Evolutionary conservation across 1,284 basidiomycete species (phyloP).

Genomic region (Somion occarium): DNA sequence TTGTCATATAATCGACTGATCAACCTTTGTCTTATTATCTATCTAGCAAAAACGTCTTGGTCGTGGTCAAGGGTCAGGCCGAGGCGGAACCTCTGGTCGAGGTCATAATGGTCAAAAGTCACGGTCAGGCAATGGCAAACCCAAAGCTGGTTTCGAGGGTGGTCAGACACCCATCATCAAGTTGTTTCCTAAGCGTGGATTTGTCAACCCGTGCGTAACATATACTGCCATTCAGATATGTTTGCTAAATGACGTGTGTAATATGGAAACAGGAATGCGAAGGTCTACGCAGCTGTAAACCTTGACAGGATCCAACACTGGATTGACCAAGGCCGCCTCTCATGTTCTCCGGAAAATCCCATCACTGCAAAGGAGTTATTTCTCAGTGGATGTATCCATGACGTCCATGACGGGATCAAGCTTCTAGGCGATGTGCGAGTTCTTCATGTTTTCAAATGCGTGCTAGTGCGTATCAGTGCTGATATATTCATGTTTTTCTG

Average conservation of each 20-base stretch:
- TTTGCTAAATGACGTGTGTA: no score
- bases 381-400: conserved; percentile 83
- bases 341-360: conserved; percentile 74
- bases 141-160: conserved; percentile 86
- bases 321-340: conserved; percentile 82
- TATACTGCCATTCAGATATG: background rate
- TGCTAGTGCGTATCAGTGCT: background rate
- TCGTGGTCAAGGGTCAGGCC: conserved; percentile 86
- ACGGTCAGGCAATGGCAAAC: conserved; percentile 85
- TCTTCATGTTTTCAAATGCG: background rate
- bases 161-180: conserved; percentile 95
- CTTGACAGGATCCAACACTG: conserved; percentile 87
- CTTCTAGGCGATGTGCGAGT: conserved; percentile 75
- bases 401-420: conserved; percentile 89
- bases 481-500: background rate
- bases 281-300: conserved; percentile 81
- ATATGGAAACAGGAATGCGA: conserved; percentile 49
- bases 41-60: conserved; percentile 88
- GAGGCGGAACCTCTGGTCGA: conserved; percentile 89
- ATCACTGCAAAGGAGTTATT: conserved; percentile 89
- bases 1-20: background rate
- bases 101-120: conserved; percentile 97
- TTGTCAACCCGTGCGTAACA: conserved; percentile 83
- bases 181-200: conserved; percentile 91
- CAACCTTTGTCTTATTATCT: no score